Evolutionary conservation across 768 basidiomycete species (phyloP).

Genomic region (Trametes maxima): DNA sequence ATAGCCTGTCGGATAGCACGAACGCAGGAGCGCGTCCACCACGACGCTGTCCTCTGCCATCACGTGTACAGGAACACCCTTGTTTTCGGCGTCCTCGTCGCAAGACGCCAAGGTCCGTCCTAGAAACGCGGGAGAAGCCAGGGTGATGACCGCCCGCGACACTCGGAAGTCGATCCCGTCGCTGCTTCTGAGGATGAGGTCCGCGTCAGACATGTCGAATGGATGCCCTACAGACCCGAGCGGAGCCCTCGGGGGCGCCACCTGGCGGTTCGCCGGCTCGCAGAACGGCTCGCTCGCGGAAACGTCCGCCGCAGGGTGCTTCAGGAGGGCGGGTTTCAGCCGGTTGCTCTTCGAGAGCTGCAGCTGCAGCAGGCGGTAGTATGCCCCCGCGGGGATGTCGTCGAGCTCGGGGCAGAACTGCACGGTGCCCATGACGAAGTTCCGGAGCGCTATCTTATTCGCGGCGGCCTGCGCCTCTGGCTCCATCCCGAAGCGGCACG

Average conservation of each 20-base stretch:
- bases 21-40: no score
- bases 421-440: neutral
- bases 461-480: constrained; percentile 30
- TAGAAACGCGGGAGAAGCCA: neutral
- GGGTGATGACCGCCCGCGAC: neutral
- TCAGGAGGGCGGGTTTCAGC: neutral
- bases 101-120: no score
- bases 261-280: neutral
- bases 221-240: neutral
- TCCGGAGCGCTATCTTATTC: neutral
- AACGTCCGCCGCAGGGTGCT: neutral
- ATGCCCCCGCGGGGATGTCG: constrained; percentile 2
- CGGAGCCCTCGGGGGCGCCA: neutral
- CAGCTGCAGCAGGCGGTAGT: neutral
- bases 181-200: neutral
- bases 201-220: neutral
- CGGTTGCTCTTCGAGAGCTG: neutral
- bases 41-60: no score
- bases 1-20: no score
- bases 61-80: no score
- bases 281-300: neutral
- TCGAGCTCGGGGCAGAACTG: neutral
- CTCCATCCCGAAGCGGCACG: constrained; percentile 33
- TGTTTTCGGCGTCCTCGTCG: no score
- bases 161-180: neutral